These are phyloP conservation scores for Paramecium sonneborni DNA, from an alignment of 73 alveolate species.

Conservation along the genomic window DNA sequence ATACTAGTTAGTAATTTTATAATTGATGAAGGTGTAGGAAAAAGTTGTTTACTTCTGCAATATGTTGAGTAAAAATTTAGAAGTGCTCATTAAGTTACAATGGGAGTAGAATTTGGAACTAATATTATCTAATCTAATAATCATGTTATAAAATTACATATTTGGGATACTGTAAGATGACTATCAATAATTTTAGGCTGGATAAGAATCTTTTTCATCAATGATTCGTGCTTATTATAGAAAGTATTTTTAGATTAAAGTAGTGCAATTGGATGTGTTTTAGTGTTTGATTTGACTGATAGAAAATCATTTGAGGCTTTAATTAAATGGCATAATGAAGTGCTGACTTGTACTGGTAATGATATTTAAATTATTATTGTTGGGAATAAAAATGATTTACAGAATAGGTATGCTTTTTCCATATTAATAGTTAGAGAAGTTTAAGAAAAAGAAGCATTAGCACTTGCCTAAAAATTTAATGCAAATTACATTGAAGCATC, in stretches of 20 bases:
- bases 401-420: neutral
- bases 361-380: neutral
- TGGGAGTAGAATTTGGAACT: conserved; percentile 84
- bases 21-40: conserved; percentile 79
- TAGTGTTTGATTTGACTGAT: conserved; percentile 29
- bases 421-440: neutral
- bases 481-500: neutral
- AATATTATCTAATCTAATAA: conserved; percentile 56
- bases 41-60: conserved; percentile 76
- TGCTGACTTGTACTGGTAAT: neutral
- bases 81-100: conserved; percentile 71
- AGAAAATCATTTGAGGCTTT: conserved; percentile 2
- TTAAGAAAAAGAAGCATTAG: neutral
- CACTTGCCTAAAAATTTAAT: neutral
- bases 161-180: conserved; percentile 76
- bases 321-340: neutral
- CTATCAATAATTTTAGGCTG: conserved; percentile 59
- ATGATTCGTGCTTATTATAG: conserved; percentile 17
- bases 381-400: conserved; percentile 30
- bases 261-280: neutral
- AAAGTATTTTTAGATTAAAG: neutral
- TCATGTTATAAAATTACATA: conserved; percentile 69
- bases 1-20: neutral
- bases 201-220: conserved; percentile 46
- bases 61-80: conserved; percentile 73